These are phyloP conservation scores for Aspergillus uvarum DNA, from an alignment of 2,329 filamentous ascomycete species.

Conservation along the genomic window DNA sequence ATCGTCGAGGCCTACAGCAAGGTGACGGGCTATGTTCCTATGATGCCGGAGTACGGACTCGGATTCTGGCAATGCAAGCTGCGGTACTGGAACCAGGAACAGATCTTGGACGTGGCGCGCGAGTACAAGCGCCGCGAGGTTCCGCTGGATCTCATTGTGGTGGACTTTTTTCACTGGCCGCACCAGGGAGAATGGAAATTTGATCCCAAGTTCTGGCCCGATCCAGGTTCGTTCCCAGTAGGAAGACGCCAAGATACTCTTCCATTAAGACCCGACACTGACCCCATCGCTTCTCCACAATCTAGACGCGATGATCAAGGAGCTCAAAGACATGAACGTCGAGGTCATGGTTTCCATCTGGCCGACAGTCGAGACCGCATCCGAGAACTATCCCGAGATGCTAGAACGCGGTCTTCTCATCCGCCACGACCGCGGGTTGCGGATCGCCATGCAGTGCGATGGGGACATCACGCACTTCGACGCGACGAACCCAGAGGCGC, in stretches of 20 bases:
- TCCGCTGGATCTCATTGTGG: conserved; percentile 64
- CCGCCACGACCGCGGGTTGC: conserved; percentile 59
- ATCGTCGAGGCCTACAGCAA: conserved; percentile 58
- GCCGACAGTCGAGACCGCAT: conserved; percentile 62
- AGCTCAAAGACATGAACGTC: conserved; percentile 58
- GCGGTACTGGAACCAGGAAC: conserved; percentile 65
- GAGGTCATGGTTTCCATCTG: conserved; percentile 70
- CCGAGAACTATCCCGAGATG: conserved; percentile 63
- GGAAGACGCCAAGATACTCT: not conserved
- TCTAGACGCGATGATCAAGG: conserved; percentile 60
- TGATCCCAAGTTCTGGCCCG: conserved; percentile 63
- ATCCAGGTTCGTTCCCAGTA: conserved; percentile 49
- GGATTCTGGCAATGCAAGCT: conserved; percentile 70
- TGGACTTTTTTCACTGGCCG: conserved; percentile 69
- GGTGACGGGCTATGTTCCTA: conserved; percentile 60
- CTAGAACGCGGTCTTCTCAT: conserved; percentile 61
- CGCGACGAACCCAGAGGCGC: conserved; percentile 60
- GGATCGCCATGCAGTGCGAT: conserved; percentile 59
- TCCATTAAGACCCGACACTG: not conserved
- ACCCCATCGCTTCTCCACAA: not conserved
- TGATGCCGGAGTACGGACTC: conserved; percentile 68
- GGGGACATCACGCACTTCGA: conserved; percentile 63
- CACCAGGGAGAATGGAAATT: conserved; percentile 68
- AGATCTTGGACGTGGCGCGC: conserved; percentile 59
- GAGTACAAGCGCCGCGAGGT: conserved; percentile 58